Evolutionary conservation across 306 rosid species (phyloP).

Genomic region (Lathyrus aphaca): DNA sequence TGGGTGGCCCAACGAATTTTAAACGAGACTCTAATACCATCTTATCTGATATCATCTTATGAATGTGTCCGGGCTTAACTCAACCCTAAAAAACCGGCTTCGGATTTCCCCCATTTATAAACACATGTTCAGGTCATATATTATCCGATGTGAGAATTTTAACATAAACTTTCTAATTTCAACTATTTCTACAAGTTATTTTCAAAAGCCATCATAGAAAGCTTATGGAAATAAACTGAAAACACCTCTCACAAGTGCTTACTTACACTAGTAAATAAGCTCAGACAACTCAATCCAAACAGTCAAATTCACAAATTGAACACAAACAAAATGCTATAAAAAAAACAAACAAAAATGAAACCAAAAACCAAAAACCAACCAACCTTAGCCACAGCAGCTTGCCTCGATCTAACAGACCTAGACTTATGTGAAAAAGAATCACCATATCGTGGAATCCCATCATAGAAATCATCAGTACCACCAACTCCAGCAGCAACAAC

Average conservation of each 20-base stretch:
- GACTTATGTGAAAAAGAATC: conserved; percentile 62
- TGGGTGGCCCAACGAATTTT: no score
- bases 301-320: neutral
- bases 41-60: no score
- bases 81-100: no score
- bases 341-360: conserved; percentile 14
- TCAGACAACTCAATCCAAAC: neutral
- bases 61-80: no score
- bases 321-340: conserved; percentile 8
- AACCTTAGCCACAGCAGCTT: conserved; percentile 81
- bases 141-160: no score
- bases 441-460: conserved; percentile 74
- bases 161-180: no score
- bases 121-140: no score
- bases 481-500: conserved; percentile 4
- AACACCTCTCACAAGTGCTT: neutral
- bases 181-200: no score
- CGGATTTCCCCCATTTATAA: no score
- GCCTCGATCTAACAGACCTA: conserved; percentile 64
- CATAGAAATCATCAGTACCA: conserved; percentile 60
- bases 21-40: no score
- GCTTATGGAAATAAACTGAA: neutral
- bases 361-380: neutral
- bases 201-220: neutral
- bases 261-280: neutral